Conservation (phyloP, 179 eudicot genomes). For the Drosera spatulata region DNA sequence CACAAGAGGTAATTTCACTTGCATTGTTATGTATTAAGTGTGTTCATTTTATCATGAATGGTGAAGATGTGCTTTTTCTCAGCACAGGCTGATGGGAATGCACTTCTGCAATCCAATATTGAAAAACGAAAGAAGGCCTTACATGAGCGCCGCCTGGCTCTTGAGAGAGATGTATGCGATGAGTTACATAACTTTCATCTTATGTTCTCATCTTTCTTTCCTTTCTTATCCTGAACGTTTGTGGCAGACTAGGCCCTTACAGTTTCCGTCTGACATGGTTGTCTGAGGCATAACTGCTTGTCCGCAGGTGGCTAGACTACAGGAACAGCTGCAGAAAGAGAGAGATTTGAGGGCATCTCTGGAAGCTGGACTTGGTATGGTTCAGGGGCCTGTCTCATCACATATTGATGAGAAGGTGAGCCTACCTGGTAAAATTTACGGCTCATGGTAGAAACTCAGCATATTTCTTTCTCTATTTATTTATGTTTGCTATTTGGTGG, state of each 20-base stretch:
- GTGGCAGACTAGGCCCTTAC: too few species aligned
- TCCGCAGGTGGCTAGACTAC: conserved; percentile 75
- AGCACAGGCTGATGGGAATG: conserved; percentile 88
- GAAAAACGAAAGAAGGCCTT: conserved; percentile 96
- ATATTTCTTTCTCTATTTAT: neutral
- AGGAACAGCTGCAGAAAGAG: conserved; percentile 96
- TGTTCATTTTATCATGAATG: neutral
- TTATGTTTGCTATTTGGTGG: conserved; percentile 11
- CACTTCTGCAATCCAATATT: conserved; percentile 95
- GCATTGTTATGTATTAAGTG: neutral
- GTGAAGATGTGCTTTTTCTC: neutral
- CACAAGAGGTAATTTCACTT: conserved; percentile 60
- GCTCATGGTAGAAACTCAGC: neutral
- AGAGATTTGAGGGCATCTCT: conserved; percentile 93
- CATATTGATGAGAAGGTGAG: neutral
- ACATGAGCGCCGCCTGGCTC: conserved; percentile 97
- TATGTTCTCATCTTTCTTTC: too few species aligned
- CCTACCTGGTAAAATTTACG: neutral
- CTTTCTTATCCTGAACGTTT: too few species aligned
- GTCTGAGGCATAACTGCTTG: too few species aligned
- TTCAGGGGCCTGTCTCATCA: conserved; percentile 51
- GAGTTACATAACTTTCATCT: too few species aligned
- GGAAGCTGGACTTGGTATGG: conserved; percentile 97
- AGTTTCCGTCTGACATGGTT: too few species aligned
- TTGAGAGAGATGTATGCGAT: conserved; percentile 82